Conservation (phyloP, 2,329 filamentous ascomycete species). For the Neophaeococcomyces mojaviensis region DNA sequence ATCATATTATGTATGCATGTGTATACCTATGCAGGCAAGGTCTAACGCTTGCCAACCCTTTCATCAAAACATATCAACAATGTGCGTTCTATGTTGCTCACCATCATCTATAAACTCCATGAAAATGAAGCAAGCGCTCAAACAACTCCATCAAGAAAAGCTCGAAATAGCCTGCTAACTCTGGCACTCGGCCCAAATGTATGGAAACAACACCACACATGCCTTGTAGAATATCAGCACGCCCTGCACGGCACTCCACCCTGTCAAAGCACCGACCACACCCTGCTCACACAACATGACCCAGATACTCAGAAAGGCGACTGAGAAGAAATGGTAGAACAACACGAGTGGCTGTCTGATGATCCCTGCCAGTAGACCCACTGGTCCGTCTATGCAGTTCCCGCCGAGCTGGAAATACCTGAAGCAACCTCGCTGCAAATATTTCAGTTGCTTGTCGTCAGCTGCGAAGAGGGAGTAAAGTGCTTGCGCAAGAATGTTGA, state of each 20-base stretch:
- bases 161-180: conserved; percentile 22
- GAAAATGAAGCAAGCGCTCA: too few relatives aligned
- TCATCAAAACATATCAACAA: too few relatives aligned
- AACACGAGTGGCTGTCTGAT: conserved; percentile 70
- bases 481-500: conserved; percentile 96
- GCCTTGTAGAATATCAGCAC: conserved; percentile 71
- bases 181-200: conserved; percentile 62
- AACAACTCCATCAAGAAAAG: too few relatives aligned
- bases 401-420: conserved; percentile 74
- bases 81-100: too few relatives aligned
- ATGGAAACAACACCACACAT: conserved; percentile 73
- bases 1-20: too few relatives aligned
- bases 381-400: conserved; percentile 67
- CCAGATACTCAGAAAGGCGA: conserved; percentile 84
- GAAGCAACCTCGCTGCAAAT: conserved; percentile 86
- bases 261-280: conserved; percentile 45
- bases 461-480: conserved; percentile 89
- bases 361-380: conserved; percentile 73
- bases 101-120: too few relatives aligned
- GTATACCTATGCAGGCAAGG: too few relatives aligned
- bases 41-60: too few relatives aligned
- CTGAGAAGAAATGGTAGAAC: conserved; percentile 88
- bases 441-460: conserved; percentile 60
- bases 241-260: conserved; percentile 58
- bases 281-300: conserved; percentile 47